Evolutionary conservation across 495 filamentous ascomycete species (phyloP).

Genomic region (Alectoria sarmentosa): DNA sequence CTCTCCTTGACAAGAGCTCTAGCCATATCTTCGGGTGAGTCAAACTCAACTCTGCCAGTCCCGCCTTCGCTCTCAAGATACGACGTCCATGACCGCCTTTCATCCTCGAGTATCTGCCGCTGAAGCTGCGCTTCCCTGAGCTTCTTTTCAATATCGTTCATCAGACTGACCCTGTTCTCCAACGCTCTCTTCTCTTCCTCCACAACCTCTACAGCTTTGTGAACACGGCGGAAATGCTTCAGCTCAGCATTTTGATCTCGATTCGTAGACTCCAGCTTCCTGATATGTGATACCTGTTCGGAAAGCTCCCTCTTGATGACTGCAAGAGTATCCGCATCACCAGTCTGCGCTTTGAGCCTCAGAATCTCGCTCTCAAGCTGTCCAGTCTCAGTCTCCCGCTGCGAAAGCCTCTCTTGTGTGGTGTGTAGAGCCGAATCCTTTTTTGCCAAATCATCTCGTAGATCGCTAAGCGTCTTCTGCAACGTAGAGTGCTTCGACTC

Average conservation of each 20-base stretch:
- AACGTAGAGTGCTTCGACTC: constrained; percentile 62
- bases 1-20: constrained; percentile 74
- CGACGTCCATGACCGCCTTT: constrained; percentile 76
- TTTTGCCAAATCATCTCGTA: constrained; percentile 62
- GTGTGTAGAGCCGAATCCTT: constrained; percentile 55
- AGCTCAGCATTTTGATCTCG: constrained; percentile 75
- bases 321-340: constrained; percentile 71
- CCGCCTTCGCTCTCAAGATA: constrained; percentile 61
- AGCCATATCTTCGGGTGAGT: constrained; percentile 83
- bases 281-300: constrained; percentile 86
- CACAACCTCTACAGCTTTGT: constrained; percentile 84
- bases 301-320: constrained; percentile 80
- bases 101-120: constrained; percentile 82
- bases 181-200: constrained; percentile 90
- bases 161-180: constrained; percentile 66
- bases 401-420: constrained; percentile 56
- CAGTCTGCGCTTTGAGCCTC: constrained; percentile 72
- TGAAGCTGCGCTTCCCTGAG: constrained; percentile 72
- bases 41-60: constrained; percentile 60
- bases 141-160: constrained; percentile 67
- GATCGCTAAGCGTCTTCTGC: constrained; percentile 58
- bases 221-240: constrained; percentile 65
- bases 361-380: constrained; percentile 76
- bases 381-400: constrained; percentile 62
- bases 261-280: constrained; percentile 69